Evolutionary conservation across 1,284 basidiomycete genomes (phyloP), one percentile per base, ranked within the genome.

Genomic region (Ganoderma sinense): DNA sequence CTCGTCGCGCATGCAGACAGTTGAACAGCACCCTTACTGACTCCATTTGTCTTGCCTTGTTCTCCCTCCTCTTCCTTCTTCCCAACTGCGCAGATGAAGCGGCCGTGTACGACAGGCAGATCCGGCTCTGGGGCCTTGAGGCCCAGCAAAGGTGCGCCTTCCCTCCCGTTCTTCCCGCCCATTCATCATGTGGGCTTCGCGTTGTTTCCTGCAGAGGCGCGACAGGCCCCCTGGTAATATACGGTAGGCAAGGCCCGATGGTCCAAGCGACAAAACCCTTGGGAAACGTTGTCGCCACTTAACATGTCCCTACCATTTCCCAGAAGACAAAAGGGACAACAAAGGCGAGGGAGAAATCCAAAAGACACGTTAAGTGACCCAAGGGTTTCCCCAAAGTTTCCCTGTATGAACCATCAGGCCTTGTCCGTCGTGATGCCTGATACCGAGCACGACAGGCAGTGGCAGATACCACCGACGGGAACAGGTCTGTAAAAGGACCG

Each of bases 121-220:
- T 99, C 84, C 90, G 98, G 36, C 84, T 99, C 71, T 99, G 97
- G 97, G 97, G 98, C 58, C 88, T 98, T 39, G 97, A 98, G 80
- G 97, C 98, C 36, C 97, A 99, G 81, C 96, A 97, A 82, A 88
- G 92, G 96, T 96, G 72, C 76, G 85, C 80, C 70, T 55, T 23
- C 39, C 48, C 39, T 55, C 39, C 16, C n/a, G 40, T 39, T n/a
- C 6, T 13, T n/a, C 36, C 31, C 62, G 61, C 56, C 36, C 36
- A 11, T 11, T 39, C 36, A 11, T 59, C 71, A 67, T 67, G 62
- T 68, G 71, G 53, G 33, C 16, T 45, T 29, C 33, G 56, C n/a
- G 2, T 20, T 1, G 20, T n/a, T 58, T 20, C 56, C 56, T 58
- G 56, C 33, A n/a, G 33, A 7, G 20, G 62, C 60, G 64, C 67